These are phyloP conservation scores for Blastobotrys indianensis DNA, from an alignment of 1,139 yeast species.

Conservation along the genomic window DNA sequence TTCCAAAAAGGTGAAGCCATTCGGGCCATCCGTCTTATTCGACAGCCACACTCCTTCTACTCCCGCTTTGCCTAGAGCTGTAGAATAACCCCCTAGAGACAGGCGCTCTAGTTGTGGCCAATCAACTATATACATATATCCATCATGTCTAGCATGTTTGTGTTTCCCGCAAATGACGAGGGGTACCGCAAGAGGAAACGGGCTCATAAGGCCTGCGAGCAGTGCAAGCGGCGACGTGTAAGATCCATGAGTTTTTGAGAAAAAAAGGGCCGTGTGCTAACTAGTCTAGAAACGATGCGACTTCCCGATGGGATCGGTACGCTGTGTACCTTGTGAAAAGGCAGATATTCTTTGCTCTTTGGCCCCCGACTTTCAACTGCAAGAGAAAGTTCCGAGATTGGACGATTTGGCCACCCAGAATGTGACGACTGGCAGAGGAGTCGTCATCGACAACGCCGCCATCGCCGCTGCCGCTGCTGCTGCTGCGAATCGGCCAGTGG, in stretches of 20 bases:
- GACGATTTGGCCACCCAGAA: slow-evolving; percentile 22
- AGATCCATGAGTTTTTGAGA: slow-evolving; percentile 10
- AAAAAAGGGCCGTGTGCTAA: background rate
- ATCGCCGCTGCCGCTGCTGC: background rate
- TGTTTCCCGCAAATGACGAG: slow-evolving; percentile 54
- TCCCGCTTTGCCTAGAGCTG: no score
- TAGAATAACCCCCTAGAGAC: background rate
- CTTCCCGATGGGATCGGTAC: slow-evolving; percentile 26
- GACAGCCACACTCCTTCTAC: background rate
- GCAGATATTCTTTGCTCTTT: slow-evolving; percentile 31
- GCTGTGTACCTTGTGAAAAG: slow-evolving; percentile 32
- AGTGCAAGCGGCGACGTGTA: slow-evolving; percentile 41
- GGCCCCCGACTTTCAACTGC: slow-evolving; percentile 30
- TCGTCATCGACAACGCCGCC: slow-evolving; percentile 1
- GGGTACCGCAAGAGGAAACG: slow-evolving; percentile 50
- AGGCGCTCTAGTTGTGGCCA: no score
- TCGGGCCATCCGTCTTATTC: background rate
- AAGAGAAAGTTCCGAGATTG: slow-evolving; percentile 26
- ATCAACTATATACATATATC: no score
- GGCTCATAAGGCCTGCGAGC: slow-evolving; percentile 48
- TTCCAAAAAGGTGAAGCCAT: background rate
- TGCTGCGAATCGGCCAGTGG: background rate
- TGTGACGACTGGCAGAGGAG: background rate
- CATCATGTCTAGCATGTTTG: slow-evolving; percentile 37
- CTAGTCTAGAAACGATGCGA: slow-evolving; percentile 27